Evolutionary conservation across 495 filamentous ascomycete genomes (phyloP).

Genomic region (Talaromyces stipitatus): DNA sequence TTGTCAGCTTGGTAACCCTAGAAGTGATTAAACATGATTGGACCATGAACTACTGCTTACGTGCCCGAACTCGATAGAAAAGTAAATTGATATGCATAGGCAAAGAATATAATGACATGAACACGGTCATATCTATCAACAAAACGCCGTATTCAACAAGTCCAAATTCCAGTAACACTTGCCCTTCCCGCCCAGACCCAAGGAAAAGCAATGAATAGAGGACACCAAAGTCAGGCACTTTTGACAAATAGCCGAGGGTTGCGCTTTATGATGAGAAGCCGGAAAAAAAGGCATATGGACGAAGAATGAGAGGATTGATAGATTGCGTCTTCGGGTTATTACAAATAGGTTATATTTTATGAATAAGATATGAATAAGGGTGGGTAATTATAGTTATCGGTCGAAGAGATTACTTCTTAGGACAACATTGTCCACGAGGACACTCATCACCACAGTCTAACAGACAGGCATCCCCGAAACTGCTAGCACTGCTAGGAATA

Average conservation of each 20-base stretch:
- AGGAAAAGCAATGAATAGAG: background rate
- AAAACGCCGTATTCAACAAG: background rate
- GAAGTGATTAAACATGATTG: too few relatives aligned
- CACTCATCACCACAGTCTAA: conserved; percentile 85
- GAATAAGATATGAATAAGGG: background rate
- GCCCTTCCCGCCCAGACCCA: background rate
- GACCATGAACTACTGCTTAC: too few relatives aligned
- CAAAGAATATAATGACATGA: background rate
- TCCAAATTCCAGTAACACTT: background rate
- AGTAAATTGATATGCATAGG: background rate
- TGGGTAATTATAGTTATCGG: background rate
- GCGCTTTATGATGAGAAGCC: background rate
- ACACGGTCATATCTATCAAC: background rate
- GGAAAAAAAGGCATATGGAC: background rate
- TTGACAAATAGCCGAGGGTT: background rate
- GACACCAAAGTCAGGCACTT: background rate
- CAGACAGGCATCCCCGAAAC: conserved; percentile 57
- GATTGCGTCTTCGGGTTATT: background rate
- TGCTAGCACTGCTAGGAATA: conserved; percentile 39
- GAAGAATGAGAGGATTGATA: background rate
- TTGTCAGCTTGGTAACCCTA: too few relatives aligned
- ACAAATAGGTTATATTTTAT: background rate
- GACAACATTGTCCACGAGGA: conserved; percentile 65
- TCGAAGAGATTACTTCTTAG: conserved; percentile 20
- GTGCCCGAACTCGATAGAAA: too few relatives aligned